These are phyloP conservation scores for Cyclotella kingstonii DNA, from an alignment of 108 stramenopile genomes.

Conservation along the genomic window DNA sequence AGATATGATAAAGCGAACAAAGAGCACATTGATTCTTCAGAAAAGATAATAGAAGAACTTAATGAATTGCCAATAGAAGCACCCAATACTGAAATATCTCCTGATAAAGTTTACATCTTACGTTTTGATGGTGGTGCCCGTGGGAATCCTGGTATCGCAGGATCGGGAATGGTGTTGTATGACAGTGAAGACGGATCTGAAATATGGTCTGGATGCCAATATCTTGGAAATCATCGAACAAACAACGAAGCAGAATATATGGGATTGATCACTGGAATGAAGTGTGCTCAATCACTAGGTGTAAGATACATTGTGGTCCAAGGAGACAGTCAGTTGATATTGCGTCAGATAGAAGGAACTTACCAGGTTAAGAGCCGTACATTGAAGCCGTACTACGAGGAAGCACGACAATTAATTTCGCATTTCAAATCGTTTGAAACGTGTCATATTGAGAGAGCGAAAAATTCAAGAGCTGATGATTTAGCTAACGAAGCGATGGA, in stretches of 20 bases:
- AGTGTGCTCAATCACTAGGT: conserved; percentile 65
- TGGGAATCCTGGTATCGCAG: conserved; percentile 65
- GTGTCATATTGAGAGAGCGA: conserved; percentile 57
- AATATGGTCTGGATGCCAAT: conserved; percentile 68
- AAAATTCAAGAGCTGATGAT: conserved; percentile 78
- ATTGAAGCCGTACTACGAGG: conserved; percentile 42
- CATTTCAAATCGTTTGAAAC: conserved; percentile 60
- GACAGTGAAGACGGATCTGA: conserved; percentile 46
- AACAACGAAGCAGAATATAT: conserved; percentile 85
- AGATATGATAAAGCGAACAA: neutral
- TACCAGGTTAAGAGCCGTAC: conserved; percentile 54
- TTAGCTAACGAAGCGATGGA: conserved; percentile 87
- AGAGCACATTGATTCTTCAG: neutral
- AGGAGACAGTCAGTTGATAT: conserved; percentile 74
- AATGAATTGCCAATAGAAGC: too few species aligned
- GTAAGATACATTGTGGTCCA: conserved; percentile 56
- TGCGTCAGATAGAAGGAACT: conserved; percentile 60
- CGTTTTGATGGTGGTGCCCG: conserved; percentile 78
- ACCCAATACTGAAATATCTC: conserved; percentile 23
- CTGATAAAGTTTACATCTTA: conserved; percentile 28
- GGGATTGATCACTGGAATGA: conserved; percentile 58
- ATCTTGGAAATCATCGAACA: conserved; percentile 50
- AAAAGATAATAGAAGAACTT: too few species aligned
- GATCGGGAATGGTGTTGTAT: conserved; percentile 75
- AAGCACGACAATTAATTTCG: conserved; percentile 28